Percentiles rank a stretch among this genome's conserved stretches.
Conservation (phyloP, 768 basidiomycete genomes). For the Trametes cingulata region DNA sequence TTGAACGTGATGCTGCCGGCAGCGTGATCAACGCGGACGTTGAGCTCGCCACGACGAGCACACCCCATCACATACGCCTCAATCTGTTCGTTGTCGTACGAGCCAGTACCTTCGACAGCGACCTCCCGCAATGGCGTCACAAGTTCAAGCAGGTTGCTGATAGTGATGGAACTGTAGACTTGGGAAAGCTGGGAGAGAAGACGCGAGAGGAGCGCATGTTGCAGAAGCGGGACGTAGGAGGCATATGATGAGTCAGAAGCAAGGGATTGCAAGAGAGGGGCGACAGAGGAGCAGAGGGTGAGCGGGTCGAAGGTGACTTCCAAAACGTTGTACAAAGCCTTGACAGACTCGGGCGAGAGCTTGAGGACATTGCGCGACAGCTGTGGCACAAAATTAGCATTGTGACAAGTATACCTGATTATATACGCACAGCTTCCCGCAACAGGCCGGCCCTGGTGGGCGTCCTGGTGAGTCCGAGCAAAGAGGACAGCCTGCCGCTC, state of each 20-base stretch:
- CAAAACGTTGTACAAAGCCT: conserved; percentile 81
- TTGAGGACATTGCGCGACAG: conserved; percentile 82
- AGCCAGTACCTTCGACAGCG: conserved; percentile 44
- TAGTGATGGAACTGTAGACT: conserved; percentile 86
- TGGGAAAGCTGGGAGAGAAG: conserved; percentile 89
- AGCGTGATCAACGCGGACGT: conserved; percentile 86
- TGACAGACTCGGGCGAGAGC: conserved; percentile 71
- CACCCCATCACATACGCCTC: conserved; percentile 95
- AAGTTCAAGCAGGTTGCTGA: conserved; percentile 74
- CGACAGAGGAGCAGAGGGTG: conserved; percentile 73
- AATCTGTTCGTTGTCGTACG: conserved; percentile 72
- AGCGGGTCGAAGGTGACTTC: conserved; percentile 94
- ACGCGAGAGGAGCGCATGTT: conserved; percentile 88
- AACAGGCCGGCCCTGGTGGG: conserved; percentile 88
- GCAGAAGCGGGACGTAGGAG: conserved; percentile 85
- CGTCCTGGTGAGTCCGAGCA: conserved; percentile 80
- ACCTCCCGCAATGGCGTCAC: conserved; percentile 70
- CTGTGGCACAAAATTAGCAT: conserved; percentile 38
- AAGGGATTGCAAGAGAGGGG: conserved; percentile 73
- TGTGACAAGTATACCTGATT: conserved; percentile 1
- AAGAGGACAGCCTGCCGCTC: conserved; percentile 75
- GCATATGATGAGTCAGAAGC: conserved; percentile 59
- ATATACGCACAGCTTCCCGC: conserved; percentile 67
- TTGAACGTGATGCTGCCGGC: conserved; percentile 82
- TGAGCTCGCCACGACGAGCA: conserved; percentile 82